Conservation (phyloP, 169 alveolate genomes). For the Cryptosporidium viatorum region DNA sequence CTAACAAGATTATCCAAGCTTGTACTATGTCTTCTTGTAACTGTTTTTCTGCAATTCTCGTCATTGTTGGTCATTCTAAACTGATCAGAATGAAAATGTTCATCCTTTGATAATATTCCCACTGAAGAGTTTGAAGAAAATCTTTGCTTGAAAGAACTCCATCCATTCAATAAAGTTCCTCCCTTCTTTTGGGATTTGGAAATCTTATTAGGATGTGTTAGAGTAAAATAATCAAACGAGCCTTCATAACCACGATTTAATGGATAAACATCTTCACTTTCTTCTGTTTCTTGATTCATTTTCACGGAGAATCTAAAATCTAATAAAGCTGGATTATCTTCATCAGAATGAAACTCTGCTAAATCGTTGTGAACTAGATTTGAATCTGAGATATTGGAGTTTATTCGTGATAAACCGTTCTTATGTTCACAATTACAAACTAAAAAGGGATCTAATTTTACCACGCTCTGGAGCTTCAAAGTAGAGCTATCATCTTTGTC, state of each 20-base stretch:
- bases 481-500: too few relatives aligned
- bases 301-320: not conserved
- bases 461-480: not conserved
- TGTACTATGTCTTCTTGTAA: not conserved
- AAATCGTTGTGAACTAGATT: not conserved
- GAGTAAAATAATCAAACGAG: not conserved
- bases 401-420: not conserved
- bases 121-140: conserved; percentile 5
- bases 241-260: not conserved
- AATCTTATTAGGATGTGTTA: not conserved
- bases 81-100: not conserved
- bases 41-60: not conserved
- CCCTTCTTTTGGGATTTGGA: conserved; percentile 1
- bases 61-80: not conserved
- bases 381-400: not conserved
- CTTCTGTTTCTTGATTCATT: not conserved
- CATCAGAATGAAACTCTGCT: conserved; percentile 35
- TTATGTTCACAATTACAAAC: not conserved
- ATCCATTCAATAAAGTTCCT: conserved; percentile 4
- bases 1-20: not conserved
- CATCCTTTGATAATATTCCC: not conserved
- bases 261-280: not conserved
- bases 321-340: not conserved
- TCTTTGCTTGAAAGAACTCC: conserved; percentile 28
- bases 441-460: conserved; percentile 2